Percentiles rank a stretch among this genome's conserved stretches.
These are phyloP conservation scores for Talaromyces sp. DNA, from an alignment of 2,329 filamentous ascomycete species.

Conservation along the genomic window DNA sequence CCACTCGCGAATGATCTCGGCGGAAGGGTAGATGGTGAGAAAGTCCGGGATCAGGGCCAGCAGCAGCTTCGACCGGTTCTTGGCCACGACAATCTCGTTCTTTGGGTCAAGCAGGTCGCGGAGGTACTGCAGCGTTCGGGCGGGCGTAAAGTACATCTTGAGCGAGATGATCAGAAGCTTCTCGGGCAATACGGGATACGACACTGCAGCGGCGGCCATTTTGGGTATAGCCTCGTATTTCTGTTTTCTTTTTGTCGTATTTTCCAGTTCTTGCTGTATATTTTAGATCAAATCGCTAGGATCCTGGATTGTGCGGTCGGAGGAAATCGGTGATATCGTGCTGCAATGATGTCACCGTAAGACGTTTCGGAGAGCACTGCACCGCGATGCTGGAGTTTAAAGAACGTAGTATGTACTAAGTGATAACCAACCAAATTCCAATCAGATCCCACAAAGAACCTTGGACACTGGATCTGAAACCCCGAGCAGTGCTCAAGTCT, in stretches of 20 bases:
- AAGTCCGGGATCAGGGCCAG: conserved; percentile 77
- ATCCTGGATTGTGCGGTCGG: neutral
- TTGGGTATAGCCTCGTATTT: neutral
- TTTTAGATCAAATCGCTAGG: neutral
- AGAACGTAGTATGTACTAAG: neutral
- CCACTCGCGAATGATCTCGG: conserved; percentile 33
- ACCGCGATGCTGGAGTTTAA: neutral
- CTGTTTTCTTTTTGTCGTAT: neutral
- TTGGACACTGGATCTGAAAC: neutral
- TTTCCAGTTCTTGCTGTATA: neutral
- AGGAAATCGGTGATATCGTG: conserved; percentile 1
- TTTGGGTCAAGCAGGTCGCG: conserved; percentile 43
- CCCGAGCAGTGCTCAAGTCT: neutral
- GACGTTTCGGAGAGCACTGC: neutral
- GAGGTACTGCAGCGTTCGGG: conserved; percentile 55
- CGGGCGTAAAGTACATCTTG: conserved; percentile 74
- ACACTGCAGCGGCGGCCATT: conserved; percentile 9
- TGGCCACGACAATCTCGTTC: conserved; percentile 38
- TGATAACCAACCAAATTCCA: neutral
- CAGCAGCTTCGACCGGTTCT: conserved; percentile 51
- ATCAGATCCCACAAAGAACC: neutral
- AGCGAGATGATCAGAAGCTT: conserved; percentile 68
- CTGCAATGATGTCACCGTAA: conserved; percentile 8
- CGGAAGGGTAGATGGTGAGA: conserved; percentile 54
- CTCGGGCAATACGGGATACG: conserved; percentile 39